Conservation (phyloP, 345 rosid genomes). For the Combretum micranthum region DNA sequence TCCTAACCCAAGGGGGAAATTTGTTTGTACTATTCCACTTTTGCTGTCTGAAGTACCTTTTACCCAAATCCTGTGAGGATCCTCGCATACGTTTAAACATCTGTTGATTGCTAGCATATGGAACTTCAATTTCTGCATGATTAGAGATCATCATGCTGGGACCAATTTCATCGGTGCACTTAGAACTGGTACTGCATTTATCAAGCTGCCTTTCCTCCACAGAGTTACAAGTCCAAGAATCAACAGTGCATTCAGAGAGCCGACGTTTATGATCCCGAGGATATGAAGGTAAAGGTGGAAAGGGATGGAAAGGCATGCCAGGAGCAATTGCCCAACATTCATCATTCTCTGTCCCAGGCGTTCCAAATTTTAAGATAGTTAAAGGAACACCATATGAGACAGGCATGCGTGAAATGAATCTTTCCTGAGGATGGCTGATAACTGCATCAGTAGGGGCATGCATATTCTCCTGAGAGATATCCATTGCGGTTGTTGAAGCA, state of each 20-base stretch:
- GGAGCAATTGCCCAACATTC: conserved; percentile 79
- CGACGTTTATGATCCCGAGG: conserved; percentile 36
- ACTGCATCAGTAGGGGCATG: conserved; percentile 28
- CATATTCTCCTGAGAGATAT: conserved; percentile 19
- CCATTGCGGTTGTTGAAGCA: conserved; percentile 23
- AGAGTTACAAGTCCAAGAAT: conserved; percentile 13
- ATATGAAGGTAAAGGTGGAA: conserved; percentile 74
- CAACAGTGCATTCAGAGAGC: conserved; percentile 15
- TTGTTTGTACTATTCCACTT: conserved; percentile 35
- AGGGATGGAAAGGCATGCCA: conserved; percentile 75
- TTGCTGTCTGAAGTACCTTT: conserved; percentile 74
- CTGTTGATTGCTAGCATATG: conserved; percentile 26
- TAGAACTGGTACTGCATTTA: conserved; percentile 5
- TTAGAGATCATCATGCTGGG: conserved; percentile 23
- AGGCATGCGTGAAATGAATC: conserved; percentile 53
- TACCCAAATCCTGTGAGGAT: conserved; percentile 53
- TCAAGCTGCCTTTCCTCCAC: conserved; percentile 11
- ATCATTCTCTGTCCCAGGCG: conserved; percentile 32
- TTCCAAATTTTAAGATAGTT: conserved; percentile 49
- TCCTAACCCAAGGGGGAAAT: conserved; percentile 53
- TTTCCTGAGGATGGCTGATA: conserved; percentile 43
- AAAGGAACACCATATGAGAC: conserved; percentile 88
- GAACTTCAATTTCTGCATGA: conserved; percentile 22
- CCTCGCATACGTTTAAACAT: conserved; percentile 41
- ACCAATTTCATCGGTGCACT: conserved; percentile 18